These are phyloP conservation scores for Starmerella davenportii DNA, from an alignment of 805 yeast genomes.

Conservation along the genomic window DNA sequence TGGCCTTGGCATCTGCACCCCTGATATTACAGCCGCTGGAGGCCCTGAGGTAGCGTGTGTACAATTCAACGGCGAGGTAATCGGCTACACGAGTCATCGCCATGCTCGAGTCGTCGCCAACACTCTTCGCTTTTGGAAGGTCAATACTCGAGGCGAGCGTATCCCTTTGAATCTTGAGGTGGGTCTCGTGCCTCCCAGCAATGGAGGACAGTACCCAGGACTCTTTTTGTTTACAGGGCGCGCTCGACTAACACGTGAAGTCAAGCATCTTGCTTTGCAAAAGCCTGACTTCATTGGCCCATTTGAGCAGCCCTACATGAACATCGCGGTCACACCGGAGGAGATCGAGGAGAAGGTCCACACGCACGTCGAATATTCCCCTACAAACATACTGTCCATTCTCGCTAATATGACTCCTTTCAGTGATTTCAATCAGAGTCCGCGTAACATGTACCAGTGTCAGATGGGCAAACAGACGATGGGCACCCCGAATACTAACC, in stretches of 20 bases:
- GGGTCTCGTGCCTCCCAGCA: constrained; percentile 91
- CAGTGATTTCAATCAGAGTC: constrained; percentile 96
- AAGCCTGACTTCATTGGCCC: constrained; percentile 86
- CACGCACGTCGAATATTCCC: constrained; percentile 84
- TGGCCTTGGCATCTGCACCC: constrained; percentile 58
- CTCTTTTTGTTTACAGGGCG: constrained; percentile 77
- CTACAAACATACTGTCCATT: constrained; percentile 85
- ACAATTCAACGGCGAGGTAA: constrained; percentile 77
- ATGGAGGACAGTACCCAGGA: constrained; percentile 95
- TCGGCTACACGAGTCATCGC: constrained; percentile 88
- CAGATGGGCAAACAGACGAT: constrained; percentile 99
- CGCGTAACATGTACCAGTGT: constrained; percentile 98
- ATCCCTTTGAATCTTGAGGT: constrained; percentile 77
- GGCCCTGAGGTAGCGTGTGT: constrained; percentile 81
- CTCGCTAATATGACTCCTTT: constrained; percentile 94
- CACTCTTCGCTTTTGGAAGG: constrained; percentile 82
- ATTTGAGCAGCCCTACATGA: constrained; percentile 93
- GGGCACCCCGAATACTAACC: constrained; percentile 99
- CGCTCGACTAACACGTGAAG: constrained; percentile 93
- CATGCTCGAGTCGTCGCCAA: constrained; percentile 77
- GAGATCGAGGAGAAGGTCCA: constrained; percentile 72
- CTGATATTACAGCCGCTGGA: constrained; percentile 64
- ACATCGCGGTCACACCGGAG: constrained; percentile 82
- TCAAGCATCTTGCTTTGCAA: constrained; percentile 69
- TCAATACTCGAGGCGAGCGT: constrained; percentile 32